A percentile compares a stretch with the other conserved stretches of the same genome.
Evolutionary conservation across 768 basidiomycete genomes (phyloP).

Genomic region (Agaricus subrufescens): DNA sequence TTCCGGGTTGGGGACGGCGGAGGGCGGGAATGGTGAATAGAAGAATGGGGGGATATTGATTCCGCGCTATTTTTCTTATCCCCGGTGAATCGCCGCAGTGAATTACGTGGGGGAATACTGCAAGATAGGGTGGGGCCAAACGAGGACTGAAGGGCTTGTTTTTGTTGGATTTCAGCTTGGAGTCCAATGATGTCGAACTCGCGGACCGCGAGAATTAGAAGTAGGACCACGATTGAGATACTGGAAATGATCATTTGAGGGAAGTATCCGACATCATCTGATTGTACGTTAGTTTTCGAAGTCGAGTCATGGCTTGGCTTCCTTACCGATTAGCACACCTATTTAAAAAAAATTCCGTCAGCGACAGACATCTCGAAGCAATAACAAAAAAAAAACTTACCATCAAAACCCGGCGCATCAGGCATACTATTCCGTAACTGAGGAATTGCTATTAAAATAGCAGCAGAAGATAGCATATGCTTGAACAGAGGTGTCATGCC

Average conservation of each 20-base stretch:
- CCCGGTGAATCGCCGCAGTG: background rate
- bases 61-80: background rate
- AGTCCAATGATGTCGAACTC: conserved; percentile 28
- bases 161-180: conserved; percentile 4
- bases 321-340: conserved; percentile 47
- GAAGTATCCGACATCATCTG: conserved; percentile 54
- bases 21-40: conserved; percentile 17
- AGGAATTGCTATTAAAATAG: conserved; percentile 41
- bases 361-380: background rate
- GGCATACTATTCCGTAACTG: conserved; percentile 53
- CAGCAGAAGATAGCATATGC: conserved; percentile 33
- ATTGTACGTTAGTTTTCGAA: background rate
- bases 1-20: conserved; percentile 23
- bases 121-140: conserved; percentile 14
- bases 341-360: background rate
- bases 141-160: conserved; percentile 12
- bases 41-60: background rate
- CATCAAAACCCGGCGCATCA: conserved; percentile 49
- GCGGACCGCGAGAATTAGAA: conserved; percentile 36
- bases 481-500: conserved; percentile 28
- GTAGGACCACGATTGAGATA: conserved; percentile 33
- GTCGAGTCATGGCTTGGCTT: background rate
- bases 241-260: conserved; percentile 51
- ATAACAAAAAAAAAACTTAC: conserved; percentile 17
- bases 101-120: background rate